Base-by-base conservation (phyloP, 192 early-diverging fungal genomes). In the Coemansia sp. region DNA sequence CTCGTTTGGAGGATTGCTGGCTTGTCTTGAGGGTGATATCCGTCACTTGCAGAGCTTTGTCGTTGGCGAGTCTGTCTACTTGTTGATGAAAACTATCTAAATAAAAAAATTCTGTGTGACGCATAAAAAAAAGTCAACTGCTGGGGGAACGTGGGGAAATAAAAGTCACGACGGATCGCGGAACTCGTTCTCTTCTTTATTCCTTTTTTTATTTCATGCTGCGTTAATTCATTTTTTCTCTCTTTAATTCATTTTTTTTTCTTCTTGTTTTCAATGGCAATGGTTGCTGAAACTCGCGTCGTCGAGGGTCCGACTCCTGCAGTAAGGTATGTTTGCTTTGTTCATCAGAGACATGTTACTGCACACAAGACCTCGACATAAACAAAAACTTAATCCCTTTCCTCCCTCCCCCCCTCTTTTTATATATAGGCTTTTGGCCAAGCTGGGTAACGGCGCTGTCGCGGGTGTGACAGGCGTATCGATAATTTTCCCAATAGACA, bases 1-100 rank as follows among this genome's bases (percentile, higher is more conserved):
- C 36, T 98, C 94, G 24, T 96, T 89, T 76, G 97, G 96, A 61
- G 97, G 96, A 2, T 79, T 98, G 66, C 84, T 96, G 64, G 92
- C 98, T 92, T 90, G 89, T 65, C 68, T 97, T 43, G 89, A 91
- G 62, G 96, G 95, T 32, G 92, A 95, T 65, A 87, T 88, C 69
- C 85, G 92, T 62, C 89, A 91, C 59, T 71, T 98, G 74, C 87
- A 92, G 61, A 89, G 89, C 74, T 82, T 98, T 64, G 86, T 85
- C 59, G 89, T 94, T 27, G 96, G 97, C 22, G 93, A 97, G 83
- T 88, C 93, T 67, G 63, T 97, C 40, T 99, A 98, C 69, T 80
- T 98, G 68, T 77, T 99, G 59, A 91, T 98, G 84, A 87, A 65
- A 46, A 67, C 59, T n/a, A 72, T 78, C n/a, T 78, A 24, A 53